A percentile compares a stretch with the other conserved stretches of the same genome.
phyloP scores from a whole-genome alignment of 2,329 filamentous ascomycete genomes.

The Fusarium miscanthi region DNA sequence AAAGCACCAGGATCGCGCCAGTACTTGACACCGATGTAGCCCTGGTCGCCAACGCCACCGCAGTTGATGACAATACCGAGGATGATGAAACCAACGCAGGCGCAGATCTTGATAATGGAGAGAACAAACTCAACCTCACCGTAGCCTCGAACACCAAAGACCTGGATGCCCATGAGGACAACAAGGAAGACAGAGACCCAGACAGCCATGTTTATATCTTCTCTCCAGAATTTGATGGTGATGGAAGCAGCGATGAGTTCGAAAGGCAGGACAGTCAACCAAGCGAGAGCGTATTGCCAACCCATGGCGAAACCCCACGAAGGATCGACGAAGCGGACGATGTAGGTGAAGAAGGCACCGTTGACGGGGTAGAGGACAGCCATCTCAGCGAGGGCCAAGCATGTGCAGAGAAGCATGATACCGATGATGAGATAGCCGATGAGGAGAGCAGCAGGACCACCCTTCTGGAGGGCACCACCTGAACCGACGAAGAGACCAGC shows the following conservation, averaged over 20 bases:
- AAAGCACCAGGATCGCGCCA: constrained; percentile 86
- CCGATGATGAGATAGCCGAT: constrained; percentile 70
- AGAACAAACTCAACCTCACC: constrained; percentile 92
- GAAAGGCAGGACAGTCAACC: constrained; percentile 84
- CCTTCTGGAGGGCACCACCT: constrained; percentile 74
- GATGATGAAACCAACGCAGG: constrained; percentile 70
- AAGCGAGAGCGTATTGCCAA: constrained; percentile 93
- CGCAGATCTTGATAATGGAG: constrained; percentile 84
- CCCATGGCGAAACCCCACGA: constrained; percentile 97
- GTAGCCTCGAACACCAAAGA: constrained; percentile 89
- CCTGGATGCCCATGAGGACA: constrained; percentile 81
- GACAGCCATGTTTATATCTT: constrained; percentile 71
- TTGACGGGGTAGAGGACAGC: constrained; percentile 91
- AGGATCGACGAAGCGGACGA: constrained; percentile 90
- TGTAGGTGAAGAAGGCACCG: constrained; percentile 92
- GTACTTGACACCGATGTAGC: constrained; percentile 82
- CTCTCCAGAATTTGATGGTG: constrained; percentile 84
- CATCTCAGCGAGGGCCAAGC: constrained; percentile 91
- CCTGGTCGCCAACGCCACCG: constrained; percentile 77
- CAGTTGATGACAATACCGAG: constrained; percentile 88
- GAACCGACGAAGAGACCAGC: constrained; percentile 91
- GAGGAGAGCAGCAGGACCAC: constrained; percentile 82
- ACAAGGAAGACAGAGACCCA: constrained; percentile 87
- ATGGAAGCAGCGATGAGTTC: constrained; percentile 89
- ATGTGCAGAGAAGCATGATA: constrained; percentile 62